Percentiles rank a stretch among this genome's conserved stretches.
phyloP scores from a whole-genome alignment of 1,139 yeast genomes.

The Nakaseomyces bracarensis region DNA sequence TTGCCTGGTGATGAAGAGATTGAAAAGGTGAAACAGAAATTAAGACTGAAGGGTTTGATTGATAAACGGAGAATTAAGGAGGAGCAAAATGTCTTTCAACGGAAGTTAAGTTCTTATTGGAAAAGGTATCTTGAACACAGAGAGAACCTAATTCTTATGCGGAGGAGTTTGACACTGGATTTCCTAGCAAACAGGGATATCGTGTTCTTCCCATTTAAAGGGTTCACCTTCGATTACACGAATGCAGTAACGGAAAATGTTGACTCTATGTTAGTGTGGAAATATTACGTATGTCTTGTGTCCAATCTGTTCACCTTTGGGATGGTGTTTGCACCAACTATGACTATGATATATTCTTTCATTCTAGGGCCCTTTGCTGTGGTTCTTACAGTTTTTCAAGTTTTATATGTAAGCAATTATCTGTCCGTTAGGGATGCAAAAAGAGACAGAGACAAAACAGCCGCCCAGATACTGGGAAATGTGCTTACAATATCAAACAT shows the following conservation, averaged over 20 bases:
- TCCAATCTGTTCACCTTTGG: not conserved
- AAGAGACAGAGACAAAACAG: conserved; percentile 1
- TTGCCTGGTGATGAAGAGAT: conserved; percentile 4
- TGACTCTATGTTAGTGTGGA: not conserved
- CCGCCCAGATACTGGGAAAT: not conserved
- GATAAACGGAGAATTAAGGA: not conserved
- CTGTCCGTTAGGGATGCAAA: not conserved
- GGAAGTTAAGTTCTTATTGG: not conserved
- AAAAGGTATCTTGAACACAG: not conserved
- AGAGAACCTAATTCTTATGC: not conserved
- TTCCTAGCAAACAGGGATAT: not conserved
- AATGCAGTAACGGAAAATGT: not conserved
- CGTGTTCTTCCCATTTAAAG: not conserved
- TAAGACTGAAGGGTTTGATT: not conserved
- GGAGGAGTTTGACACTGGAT: not conserved
- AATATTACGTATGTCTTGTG: not conserved
- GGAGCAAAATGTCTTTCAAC: not conserved
- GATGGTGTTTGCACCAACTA: not conserved
- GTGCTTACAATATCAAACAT: not conserved
- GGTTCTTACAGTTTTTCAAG: not conserved
- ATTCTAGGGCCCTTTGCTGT: conserved; percentile 1
- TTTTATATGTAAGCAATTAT: not conserved
- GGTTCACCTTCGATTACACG: not conserved
- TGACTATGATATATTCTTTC: conserved; percentile 5
- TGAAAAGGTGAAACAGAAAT: conserved; percentile 2